Evolutionary conservation across 306 rosid species (phyloP).

Genomic region (Sicyos edulis): DNA sequence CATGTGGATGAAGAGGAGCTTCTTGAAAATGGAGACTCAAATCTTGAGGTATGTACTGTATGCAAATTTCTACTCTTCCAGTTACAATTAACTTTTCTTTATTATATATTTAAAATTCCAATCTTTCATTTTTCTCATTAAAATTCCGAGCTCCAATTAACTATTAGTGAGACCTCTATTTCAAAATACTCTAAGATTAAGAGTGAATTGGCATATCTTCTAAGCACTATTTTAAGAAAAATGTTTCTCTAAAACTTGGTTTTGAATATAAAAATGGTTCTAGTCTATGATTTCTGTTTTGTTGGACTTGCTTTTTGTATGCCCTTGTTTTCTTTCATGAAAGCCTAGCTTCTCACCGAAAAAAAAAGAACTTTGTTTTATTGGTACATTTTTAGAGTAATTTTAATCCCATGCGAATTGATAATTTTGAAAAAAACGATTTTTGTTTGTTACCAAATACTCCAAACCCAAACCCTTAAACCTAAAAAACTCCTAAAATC

Average conservation of each 20-base stretch:
- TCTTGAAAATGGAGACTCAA: slow-evolving; percentile 69
- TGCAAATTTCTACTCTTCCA: slow-evolving; percentile 18
- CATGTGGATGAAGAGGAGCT: slow-evolving; percentile 53
- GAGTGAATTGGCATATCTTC: neutral
- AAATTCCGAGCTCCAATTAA: neutral
- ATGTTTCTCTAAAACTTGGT: too few species aligned
- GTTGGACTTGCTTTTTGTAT: too few species aligned
- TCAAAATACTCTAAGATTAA: too few species aligned
- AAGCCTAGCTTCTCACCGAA: too few species aligned
- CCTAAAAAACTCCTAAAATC: neutral
- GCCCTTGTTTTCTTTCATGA: too few species aligned
- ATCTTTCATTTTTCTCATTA: neutral
- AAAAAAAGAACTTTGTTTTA: too few species aligned
- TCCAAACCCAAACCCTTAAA: too few species aligned
- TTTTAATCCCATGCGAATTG: neutral
- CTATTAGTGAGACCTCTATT: neutral
- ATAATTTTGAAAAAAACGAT: neutral
- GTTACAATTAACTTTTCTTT: neutral
- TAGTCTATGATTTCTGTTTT: neutral
- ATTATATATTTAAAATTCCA: neutral
- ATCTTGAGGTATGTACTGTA: slow-evolving; percentile 49
- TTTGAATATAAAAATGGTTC: neutral
- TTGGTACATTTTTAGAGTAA: too few species aligned
- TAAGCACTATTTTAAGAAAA: neutral
- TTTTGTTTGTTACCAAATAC: neutral